Base-by-base conservation (phyloP, 1,139 yeast genomes). In the Saccharomycopsis crataegensis region DNA sequence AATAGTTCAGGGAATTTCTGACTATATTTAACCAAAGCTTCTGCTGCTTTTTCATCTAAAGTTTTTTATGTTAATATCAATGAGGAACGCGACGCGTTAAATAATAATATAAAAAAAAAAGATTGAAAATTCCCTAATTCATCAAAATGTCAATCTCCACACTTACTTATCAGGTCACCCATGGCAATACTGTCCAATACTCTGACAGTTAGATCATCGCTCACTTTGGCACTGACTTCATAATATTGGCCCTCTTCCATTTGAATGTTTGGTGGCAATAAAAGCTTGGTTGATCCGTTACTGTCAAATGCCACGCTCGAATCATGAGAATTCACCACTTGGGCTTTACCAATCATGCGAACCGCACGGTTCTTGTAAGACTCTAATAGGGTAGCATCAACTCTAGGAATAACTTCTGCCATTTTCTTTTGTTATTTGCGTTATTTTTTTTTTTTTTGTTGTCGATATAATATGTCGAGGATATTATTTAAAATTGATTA, bases 1-100 rank as follows among this genome's bases (percentile, higher is more conserved):
- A 56, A 56, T 17, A 56, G 22, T 36, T 56, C 58, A 2, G 58
- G 58, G 31, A 56, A 54, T 33, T 51, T 48, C 31, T 54, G 58
- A 8, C 45, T 17, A 34, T 51, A 56, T 38, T 55, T 56, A 17
- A 56, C 55, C 49, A 56, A 40, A 4, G 53, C 51, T 12, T 33
- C 50, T 5, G 54, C 55, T 8, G 58, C 57, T 33, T 50, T 55
- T 40, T 55, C 58, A 40, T 54, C 51, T 50, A 38, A 8, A 50
- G 28, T 3, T 22, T 22, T 22, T 22, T 4, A 12, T 40, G 14
- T 9, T 17, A 11, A 36, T 36, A 36, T 11, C 40, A 28, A 33
- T 38, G 17, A 28, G 9, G 33, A 22, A 45, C 38, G 41, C 41
- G 48, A 45, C 38, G 17, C 48, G 40, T 16, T 7, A 44, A 8